Evolutionary conservation across 2,329 filamentous ascomycete species (phyloP).

Genomic region (Monilinia fructicola): DNA sequence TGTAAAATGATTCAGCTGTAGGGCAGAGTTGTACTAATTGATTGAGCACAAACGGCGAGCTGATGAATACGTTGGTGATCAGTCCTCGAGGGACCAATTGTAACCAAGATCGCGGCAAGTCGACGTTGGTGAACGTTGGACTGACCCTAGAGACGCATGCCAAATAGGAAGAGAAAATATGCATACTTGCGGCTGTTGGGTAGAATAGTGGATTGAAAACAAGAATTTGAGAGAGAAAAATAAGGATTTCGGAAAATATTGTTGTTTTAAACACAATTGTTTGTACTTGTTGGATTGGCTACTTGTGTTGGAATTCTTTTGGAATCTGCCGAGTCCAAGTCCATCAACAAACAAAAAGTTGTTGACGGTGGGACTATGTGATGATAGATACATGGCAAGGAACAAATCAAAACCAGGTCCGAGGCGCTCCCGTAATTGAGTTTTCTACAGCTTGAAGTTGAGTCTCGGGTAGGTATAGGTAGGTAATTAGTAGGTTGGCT

Average conservation of each 20-base stretch:
- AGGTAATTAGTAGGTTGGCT: not conserved
- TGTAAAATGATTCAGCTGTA: conserved; percentile 23
- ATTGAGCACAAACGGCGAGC: conserved; percentile 22
- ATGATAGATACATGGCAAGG: not conserved
- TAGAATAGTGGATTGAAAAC: conserved; percentile 1
- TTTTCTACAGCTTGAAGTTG: not conserved
- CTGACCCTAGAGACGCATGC: conserved; percentile 17
- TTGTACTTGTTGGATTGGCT: conserved; percentile 10
- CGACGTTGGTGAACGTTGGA: conserved; percentile 27
- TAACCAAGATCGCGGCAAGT: conserved; percentile 29
- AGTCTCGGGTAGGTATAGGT: not conserved
- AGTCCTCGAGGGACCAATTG: conserved; percentile 25
- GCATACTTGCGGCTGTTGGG: conserved; percentile 16
- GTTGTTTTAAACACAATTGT: not conserved
- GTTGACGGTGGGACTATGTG: not conserved
- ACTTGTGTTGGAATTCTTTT: not conserved
- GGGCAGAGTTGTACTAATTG: conserved; percentile 25
- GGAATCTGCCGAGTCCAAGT: conserved; percentile 7
- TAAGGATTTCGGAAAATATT: not conserved
- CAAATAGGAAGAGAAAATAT: conserved; percentile 14
- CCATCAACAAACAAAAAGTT: conserved; percentile 1
- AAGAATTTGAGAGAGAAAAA: not conserved
- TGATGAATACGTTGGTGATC: conserved; percentile 23
- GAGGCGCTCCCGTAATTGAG: conserved; percentile 3
- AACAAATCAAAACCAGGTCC: not conserved